These are phyloP conservation scores for Micractinium conductrix DNA, from an alignment of 139 green algal genomes.

Conservation along the genomic window DNA sequence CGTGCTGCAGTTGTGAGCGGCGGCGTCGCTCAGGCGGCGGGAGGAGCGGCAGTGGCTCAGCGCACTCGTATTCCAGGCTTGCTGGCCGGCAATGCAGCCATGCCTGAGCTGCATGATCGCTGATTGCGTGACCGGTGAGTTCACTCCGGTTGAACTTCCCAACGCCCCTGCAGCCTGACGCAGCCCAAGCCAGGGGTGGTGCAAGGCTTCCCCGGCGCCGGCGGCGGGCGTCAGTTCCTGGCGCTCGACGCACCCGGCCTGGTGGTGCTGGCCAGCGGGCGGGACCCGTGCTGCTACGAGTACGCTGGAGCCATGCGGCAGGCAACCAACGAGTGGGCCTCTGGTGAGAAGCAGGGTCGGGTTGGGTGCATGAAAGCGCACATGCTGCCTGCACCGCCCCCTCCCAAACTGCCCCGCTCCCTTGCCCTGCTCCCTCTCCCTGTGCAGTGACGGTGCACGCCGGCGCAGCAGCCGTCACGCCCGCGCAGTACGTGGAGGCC, in stretches of 20 bases:
- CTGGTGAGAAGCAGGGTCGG: slow-evolving; percentile 17
- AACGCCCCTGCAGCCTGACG: slow-evolving; percentile 53
- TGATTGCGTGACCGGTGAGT: too few species aligned
- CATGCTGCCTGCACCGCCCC: too few species aligned
- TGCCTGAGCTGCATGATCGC: too few species aligned
- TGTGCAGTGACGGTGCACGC: slow-evolving; percentile 47
- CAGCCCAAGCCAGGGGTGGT: slow-evolving; percentile 52
- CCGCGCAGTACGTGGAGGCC: slow-evolving; percentile 60
- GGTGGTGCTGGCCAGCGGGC: slow-evolving; percentile 57
- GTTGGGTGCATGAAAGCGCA: neutral
- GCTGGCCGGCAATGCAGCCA: too few species aligned
- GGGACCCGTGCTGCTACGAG: slow-evolving; percentile 68
- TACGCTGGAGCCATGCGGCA: slow-evolving; percentile 46
- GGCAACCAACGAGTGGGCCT: slow-evolving; percentile 29
- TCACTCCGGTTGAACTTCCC: neutral
- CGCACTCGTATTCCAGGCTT: too few species aligned
- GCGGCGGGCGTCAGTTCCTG: slow-evolving; percentile 53
- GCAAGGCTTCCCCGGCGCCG: neutral
- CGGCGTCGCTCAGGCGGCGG: neutral
- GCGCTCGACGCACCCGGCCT: slow-evolving; percentile 19
- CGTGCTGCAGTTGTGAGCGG: slow-evolving; percentile 66
- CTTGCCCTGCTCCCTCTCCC: neutral
- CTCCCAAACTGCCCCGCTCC: too few species aligned
- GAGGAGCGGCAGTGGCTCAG: neutral
- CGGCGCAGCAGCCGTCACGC: slow-evolving; percentile 37